These are phyloP conservation scores for Penicillium parvum DNA, from an alignment of 495 filamentous ascomycete species.

Conservation along the genomic window DNA sequence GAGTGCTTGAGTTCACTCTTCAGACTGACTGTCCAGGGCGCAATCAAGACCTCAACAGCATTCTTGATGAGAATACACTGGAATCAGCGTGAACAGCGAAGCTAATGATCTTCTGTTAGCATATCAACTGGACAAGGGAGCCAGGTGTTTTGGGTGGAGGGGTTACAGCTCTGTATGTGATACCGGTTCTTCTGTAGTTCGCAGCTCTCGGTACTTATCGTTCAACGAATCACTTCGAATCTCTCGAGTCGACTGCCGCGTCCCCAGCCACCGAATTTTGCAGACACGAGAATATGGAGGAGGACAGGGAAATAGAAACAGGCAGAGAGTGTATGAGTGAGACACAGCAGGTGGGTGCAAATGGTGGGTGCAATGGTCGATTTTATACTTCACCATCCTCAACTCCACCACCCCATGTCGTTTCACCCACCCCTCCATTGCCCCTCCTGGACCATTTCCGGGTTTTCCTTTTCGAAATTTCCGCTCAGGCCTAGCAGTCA, in stretches of 20 bases:
- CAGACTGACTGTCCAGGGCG: neutral
- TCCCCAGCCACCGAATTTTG: conserved; percentile 39
- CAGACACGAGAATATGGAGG: conserved; percentile 1
- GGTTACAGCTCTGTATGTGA: conserved; percentile 10
- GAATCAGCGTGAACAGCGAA: neutral
- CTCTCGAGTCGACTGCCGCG: conserved; percentile 15
- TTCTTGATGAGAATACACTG: neutral
- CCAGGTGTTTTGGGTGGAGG: neutral
- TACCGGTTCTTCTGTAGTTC: conserved; percentile 21
- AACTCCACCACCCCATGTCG: conserved; percentile 8
- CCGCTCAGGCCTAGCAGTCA: conserved; percentile 15
- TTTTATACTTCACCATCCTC: conserved; percentile 21
- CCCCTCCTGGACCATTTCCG: conserved; percentile 6
- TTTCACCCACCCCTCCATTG: conserved; percentile 1
- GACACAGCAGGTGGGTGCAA: conserved; percentile 10
- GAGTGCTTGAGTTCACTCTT: neutral
- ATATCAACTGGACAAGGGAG: neutral
- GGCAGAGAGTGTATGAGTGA: conserved; percentile 5
- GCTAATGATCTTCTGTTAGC: neutral
- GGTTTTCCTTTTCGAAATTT: conserved; percentile 2
- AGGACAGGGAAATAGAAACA: conserved; percentile 5
- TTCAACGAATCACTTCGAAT: conserved; percentile 17
- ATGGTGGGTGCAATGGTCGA: conserved; percentile 8
- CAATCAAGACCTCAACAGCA: too few relatives aligned
- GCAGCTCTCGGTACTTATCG: conserved; percentile 6